Evolutionary conservation across 1,139 yeast species (phyloP), one percentile per base, ranked within the genome.

Genomic region (Trichomonascaceae sp.): DNA sequence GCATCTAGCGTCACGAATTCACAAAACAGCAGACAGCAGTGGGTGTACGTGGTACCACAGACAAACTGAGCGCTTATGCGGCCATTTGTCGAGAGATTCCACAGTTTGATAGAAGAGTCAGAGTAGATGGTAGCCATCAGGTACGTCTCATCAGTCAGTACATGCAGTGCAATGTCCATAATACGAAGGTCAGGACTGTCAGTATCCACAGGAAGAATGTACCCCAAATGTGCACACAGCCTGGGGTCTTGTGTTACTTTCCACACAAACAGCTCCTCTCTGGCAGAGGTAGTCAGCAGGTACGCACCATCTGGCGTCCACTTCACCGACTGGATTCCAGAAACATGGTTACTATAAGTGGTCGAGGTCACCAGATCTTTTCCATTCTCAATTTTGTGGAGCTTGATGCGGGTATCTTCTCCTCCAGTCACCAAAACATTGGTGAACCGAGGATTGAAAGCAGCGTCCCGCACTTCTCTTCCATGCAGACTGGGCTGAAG

Each of bases 251-350:
- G 33, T 1, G 53, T 46, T 2, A 81, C 48, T 40, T 69, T 69
- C 98, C 98, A 89, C 5, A 84, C 59, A 40, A 70, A 69, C 33
- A 89, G 68, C 56, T 89, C 98, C 53, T 89, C 98, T 48, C 92
- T 72, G 0, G 94, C 97, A 8, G 93, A 89, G 1, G 89, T 74
- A 3, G 80, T 67, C 15, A 74, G 58, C 42, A 85, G 60, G 25
- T 66, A 73, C 5, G 65, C 52, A 26, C 65, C 58, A 8, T 66
- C 57, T 0, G 46, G 39, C 17, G 82, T 59, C 56, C 87, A 80
- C 39, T 70, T 73, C 13, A 81, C 65, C 31, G 71, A 67, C 51
- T 87, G 97, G 35, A 89, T 58, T 0, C 97, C 97, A 1, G 96
- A 82, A 3, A 84, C 77, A 53, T 89, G 98, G 39, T 73, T 71